phyloP scores from a whole-genome alignment of 768 basidiomycete species.

The Agrocybe pediades region DNA sequence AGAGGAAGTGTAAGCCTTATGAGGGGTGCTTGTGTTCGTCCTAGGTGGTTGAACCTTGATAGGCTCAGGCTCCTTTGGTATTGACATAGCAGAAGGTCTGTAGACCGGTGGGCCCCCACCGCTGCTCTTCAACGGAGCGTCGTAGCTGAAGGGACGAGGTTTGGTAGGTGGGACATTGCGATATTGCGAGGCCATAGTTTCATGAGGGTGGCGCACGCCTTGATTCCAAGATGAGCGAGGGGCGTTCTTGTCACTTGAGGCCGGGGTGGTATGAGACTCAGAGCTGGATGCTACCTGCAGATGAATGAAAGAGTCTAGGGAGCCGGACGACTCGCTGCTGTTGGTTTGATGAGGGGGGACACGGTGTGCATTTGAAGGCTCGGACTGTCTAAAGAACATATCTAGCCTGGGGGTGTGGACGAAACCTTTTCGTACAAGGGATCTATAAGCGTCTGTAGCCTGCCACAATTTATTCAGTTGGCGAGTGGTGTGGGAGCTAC shows the following conservation, averaged over 20 bases:
- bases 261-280: constrained; percentile 30
- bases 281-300: constrained; percentile 28
- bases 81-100: constrained; percentile 12
- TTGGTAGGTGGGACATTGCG: constrained; percentile 10
- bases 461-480: constrained; percentile 20
- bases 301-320: constrained; percentile 29
- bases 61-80: constrained; percentile 7
- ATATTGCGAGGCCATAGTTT: constrained; percentile 19
- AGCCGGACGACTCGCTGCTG: constrained; percentile 28
- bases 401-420: constrained; percentile 17
- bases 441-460: constrained; percentile 60
- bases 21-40: constrained; percentile 1
- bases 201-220: constrained; percentile 20
- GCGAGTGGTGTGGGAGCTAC: neutral
- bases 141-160: constrained; percentile 21
- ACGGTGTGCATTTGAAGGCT: constrained; percentile 7
- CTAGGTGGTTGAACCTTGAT: constrained; percentile 6
- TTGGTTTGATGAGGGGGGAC: constrained; percentile 21
- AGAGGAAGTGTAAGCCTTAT: neutral
- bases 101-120: constrained; percentile 17
- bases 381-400: constrained; percentile 12
- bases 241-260: constrained; percentile 28
- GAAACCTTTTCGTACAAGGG: constrained; percentile 44
- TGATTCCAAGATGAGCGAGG: constrained; percentile 20
- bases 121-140: constrained; percentile 17